These are phyloP conservation scores for Colletotrichum viniferum DNA, from an alignment of 2,329 filamentous ascomycete species.

Conservation along the genomic window DNA sequence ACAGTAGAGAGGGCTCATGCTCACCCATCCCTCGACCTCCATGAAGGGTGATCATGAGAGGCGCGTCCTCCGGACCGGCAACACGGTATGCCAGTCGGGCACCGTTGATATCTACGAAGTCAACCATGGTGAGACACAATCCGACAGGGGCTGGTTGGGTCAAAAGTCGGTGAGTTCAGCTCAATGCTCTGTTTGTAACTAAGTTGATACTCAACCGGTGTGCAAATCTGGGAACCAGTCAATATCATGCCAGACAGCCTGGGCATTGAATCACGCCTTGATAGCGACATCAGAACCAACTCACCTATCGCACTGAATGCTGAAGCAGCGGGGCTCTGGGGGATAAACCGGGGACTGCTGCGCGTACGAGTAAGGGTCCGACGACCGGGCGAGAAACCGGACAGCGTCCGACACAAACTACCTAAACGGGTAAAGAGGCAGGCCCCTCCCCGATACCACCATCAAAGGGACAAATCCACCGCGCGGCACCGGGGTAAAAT, in stretches of 20 bases:
- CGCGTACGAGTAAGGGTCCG: neutral
- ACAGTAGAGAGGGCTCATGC: neutral
- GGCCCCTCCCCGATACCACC: constrained; percentile 10
- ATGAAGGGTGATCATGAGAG: constrained; percentile 40
- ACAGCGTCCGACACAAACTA: neutral
- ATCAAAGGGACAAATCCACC: neutral
- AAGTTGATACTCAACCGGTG: accelerated
- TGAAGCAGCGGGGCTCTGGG: neutral
- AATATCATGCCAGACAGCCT: neutral
- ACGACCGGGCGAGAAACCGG: neutral
- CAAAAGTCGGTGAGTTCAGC: neutral
- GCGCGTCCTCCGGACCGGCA: constrained; percentile 30
- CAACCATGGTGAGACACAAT: neutral
- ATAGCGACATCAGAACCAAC: neutral
- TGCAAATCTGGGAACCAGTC: neutral
- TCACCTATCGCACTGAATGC: neutral
- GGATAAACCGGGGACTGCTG: neutral
- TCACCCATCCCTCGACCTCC: constrained; percentile 39
- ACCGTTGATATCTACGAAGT: constrained; percentile 36
- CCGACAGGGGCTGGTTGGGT: accelerated
- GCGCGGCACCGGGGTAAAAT: neutral
- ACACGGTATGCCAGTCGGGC: constrained; percentile 36
- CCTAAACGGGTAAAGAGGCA: neutral
- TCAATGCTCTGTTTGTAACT: accelerated
- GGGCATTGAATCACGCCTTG: neutral